Evolutionary conservation across 768 basidiomycete species (phyloP).

Genomic region (Suillus paluster): DNA sequence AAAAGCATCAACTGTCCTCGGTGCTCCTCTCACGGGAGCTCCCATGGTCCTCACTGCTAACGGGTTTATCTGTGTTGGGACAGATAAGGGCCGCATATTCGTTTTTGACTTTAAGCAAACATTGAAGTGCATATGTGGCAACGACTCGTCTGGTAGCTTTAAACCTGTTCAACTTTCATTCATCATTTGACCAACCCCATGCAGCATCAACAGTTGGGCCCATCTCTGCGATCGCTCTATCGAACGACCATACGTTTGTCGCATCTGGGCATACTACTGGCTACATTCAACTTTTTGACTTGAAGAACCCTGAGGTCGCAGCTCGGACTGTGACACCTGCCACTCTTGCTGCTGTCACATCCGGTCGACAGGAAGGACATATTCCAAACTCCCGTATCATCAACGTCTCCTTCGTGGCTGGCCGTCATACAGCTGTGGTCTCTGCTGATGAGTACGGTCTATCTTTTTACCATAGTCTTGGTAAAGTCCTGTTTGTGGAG

Average conservation of each 20-base stretch:
- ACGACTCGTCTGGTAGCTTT: slow-evolving; percentile 60
- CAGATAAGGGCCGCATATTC: slow-evolving; percentile 72
- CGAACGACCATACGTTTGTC: slow-evolving; percentile 92
- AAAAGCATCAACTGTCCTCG: slow-evolving; percentile 68
- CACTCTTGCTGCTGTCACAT: slow-evolving; percentile 64
- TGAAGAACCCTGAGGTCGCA: slow-evolving; percentile 69
- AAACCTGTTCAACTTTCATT: slow-evolving; percentile 10
- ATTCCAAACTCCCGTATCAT: slow-evolving; percentile 78
- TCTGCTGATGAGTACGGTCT: slow-evolving; percentile 90
- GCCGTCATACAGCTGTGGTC: slow-evolving; percentile 90
- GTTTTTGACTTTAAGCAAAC: slow-evolving; percentile 94
- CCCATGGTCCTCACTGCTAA: slow-evolving; percentile 87
- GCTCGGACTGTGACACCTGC: slow-evolving; percentile 75
- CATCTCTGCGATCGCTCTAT: slow-evolving; percentile 89
- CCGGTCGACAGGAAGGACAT: slow-evolving; percentile 87
- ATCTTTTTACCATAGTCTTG: slow-evolving; percentile 93
- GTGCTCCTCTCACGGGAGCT: slow-evolving; percentile 56
- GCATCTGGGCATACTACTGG: slow-evolving; percentile 88
- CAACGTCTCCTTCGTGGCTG: slow-evolving; percentile 85
- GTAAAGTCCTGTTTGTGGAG: slow-evolving; percentile 93
- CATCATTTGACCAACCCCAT: slow-evolving; percentile 22
- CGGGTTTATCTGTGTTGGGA: slow-evolving; percentile 90
- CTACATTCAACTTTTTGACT: slow-evolving; percentile 83
- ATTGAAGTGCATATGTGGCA: slow-evolving; percentile 78
- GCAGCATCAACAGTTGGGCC: slow-evolving; percentile 68